Percentiles rank a stretch among this genome's conserved stretches.
Conservation (phyloP, 306 rosid species). For the Fragaria ananassa region DNA sequence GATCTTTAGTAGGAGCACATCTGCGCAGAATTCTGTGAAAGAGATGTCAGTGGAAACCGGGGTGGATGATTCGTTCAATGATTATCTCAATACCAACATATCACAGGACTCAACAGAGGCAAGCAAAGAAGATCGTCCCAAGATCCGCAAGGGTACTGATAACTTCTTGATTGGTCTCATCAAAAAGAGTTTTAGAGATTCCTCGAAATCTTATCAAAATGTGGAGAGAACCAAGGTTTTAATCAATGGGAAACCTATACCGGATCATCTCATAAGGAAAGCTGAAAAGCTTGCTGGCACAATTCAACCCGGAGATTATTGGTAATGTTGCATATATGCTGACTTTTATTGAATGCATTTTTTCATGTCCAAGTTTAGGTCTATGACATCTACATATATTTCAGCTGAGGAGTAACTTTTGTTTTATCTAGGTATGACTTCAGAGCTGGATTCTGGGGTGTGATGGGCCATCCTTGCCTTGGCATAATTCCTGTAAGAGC, state of each 20-base stretch:
- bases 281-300: conserved; percentile 53
- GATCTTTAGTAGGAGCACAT: conserved; percentile 5
- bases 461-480: conserved; percentile 49
- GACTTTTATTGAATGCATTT: not conserved
- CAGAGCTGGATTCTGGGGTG: conserved; percentile 62
- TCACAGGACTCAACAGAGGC: conserved; percentile 37
- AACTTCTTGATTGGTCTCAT: conserved; percentile 31
- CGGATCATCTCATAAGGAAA: conserved; percentile 25
- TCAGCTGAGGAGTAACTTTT: conserved; percentile 5
- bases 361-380: conserved; percentile 9
- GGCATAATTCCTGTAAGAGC: conserved; percentile 55
- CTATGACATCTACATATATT: not conserved
- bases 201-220: conserved; percentile 30
- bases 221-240: conserved; percentile 32
- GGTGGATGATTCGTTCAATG: conserved; percentile 34
- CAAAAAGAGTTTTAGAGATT: conserved; percentile 33
- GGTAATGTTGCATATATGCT: conserved; percentile 27
- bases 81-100: conserved; percentile 27
- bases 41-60: conserved; percentile 25
- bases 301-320: conserved; percentile 50
- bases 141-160: conserved; percentile 23
- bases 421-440: conserved; percentile 43
- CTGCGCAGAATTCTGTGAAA: conserved; percentile 21
- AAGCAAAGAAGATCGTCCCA: conserved; percentile 35
- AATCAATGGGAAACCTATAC: conserved; percentile 41